Conservation (phyloP, 352 stramenopile species). For the Pythium rishiriense region DNA sequence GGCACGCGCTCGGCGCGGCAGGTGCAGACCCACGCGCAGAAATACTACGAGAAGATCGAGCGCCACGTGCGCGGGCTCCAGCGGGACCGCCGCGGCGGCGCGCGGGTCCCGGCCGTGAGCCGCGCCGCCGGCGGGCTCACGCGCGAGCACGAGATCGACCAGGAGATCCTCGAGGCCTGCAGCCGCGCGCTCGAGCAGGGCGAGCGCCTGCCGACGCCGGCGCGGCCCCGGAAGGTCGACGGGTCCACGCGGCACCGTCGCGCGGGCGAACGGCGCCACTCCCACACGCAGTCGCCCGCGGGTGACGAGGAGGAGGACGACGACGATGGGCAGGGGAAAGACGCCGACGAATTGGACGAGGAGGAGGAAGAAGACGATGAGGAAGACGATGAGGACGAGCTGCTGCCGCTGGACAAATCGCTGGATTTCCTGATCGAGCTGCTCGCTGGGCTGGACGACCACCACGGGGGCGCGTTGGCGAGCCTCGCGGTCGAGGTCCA, state of each 20-base stretch:
- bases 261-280: neutral
- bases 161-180: slow-evolving; percentile 30
- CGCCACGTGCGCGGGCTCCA: slow-evolving; percentile 54
- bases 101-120: neutral
- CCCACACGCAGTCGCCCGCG: neutral
- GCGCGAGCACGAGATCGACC: slow-evolving; percentile 56
- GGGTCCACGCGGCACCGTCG: neutral
- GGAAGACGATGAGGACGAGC: neutral
- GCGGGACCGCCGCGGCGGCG: slow-evolving; percentile 46
- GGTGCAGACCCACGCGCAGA: slow-evolving; percentile 60
- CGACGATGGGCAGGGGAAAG: neutral
- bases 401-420: slow-evolving; percentile 23
- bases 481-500: neutral
- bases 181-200: slow-evolving; percentile 14
- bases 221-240: slow-evolving; percentile 1
- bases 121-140: slow-evolving; percentile 2
- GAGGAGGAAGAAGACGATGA: neutral
- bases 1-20: slow-evolving; percentile 50
- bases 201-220: slow-evolving; percentile 18
- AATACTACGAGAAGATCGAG: slow-evolving; percentile 78
- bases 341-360: neutral
- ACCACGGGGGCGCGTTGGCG: neutral
- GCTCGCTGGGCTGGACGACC: slow-evolving; percentile 18
- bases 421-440: slow-evolving; percentile 26
- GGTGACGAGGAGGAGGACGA: neutral